These are phyloP conservation scores for Fusarium heterosporum DNA, from an alignment of 2,329 filamentous ascomycete species.

Conservation along the genomic window DNA sequence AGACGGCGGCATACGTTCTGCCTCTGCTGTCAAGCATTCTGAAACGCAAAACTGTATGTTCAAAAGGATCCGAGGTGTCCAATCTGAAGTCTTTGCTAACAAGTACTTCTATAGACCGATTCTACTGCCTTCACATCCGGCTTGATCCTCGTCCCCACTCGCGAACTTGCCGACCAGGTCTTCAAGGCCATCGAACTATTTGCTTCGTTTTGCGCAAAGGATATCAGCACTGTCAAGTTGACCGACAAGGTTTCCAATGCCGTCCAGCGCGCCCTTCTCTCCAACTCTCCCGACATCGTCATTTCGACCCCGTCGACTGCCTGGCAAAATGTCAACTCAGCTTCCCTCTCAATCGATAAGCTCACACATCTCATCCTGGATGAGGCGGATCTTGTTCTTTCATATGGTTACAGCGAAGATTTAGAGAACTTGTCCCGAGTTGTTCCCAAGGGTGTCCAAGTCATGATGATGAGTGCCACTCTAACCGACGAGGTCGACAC, in stretches of 20 bases:
- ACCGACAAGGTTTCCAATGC: slow-evolving; percentile 91
- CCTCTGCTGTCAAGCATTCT: slow-evolving; percentile 89
- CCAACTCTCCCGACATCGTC: slow-evolving; percentile 87
- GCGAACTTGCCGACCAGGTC: slow-evolving; percentile 94
- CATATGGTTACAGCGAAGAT: slow-evolving; percentile 94
- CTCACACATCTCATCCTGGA: slow-evolving; percentile 88
- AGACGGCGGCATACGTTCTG: slow-evolving; percentile 95
- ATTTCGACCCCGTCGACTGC: slow-evolving; percentile 91
- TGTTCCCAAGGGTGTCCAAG: slow-evolving; percentile 87
- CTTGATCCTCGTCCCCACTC: slow-evolving; percentile 93
- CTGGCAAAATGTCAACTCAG: slow-evolving; percentile 76
- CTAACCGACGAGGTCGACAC: slow-evolving; percentile 88
- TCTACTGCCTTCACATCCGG: slow-evolving; percentile 70
- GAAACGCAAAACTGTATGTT: slow-evolving; percentile 75
- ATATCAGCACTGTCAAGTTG: slow-evolving; percentile 84
- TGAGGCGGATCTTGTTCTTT: slow-evolving; percentile 92
- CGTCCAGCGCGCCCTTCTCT: slow-evolving; percentile 87
- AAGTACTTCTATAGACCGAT: slow-evolving; percentile 55
- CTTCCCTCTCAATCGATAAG: slow-evolving; percentile 74
- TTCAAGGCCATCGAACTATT: slow-evolving; percentile 81
- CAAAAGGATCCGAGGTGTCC: neutral
- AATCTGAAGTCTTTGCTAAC: slow-evolving; percentile 15
- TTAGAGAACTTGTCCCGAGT: slow-evolving; percentile 81
- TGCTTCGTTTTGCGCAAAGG: slow-evolving; percentile 84
- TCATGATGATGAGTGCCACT: slow-evolving; percentile 93